Evolutionary conservation across 2,329 filamentous ascomycete genomes (phyloP), one percentile per base, ranked within the genome.

Genomic region (Cercospora citrullina): DNA sequence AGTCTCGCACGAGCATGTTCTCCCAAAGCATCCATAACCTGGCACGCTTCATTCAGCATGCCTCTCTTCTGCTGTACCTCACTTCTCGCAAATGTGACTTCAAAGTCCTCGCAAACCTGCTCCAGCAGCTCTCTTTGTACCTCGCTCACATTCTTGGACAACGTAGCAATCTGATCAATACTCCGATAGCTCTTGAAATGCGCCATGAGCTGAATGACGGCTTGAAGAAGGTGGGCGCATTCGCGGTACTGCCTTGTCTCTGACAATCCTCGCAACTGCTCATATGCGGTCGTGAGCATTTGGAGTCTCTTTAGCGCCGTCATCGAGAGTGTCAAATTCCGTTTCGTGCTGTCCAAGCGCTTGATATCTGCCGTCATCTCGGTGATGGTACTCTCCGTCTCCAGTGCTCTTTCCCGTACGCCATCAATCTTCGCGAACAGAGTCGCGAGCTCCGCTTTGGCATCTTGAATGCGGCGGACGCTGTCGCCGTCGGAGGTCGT

Each of bases 301-400:
- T 99, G 95, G 74, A 99, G 85, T 58, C 95, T 87, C 84, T 99
- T 99, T 76, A 99, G 84, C 23, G 94, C 94, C 53, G 95, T 99
- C 95, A 99, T 99, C 72, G 93, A 97, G 64, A 96, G 86, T 9
- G 95, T 97, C 69, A 99, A 85, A 80, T 99, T 99, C 80, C 91
- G 91, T 84, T 99, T 99, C 42, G 95, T 97, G 79, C 91, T 92
- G 81, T 99, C 95, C 72, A 99, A 86, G 73, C 94, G 90, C 83
- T 99, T 99, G 79, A 99, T 99, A 77, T 99, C 95, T 67, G 95
- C 93, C 69, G 95, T 99, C 95, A 99, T 99, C 73, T 93, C 93
- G 58, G 94, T 97, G 77, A 99, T 99, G 72, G 94, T 91, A 79
- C 93, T 90, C 81, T 99, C 95, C 21, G 95, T 98, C 84, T 94